Base-by-base conservation (phyloP, 768 basidiomycete genomes). In the Kwoniella shandongensis region DNA sequence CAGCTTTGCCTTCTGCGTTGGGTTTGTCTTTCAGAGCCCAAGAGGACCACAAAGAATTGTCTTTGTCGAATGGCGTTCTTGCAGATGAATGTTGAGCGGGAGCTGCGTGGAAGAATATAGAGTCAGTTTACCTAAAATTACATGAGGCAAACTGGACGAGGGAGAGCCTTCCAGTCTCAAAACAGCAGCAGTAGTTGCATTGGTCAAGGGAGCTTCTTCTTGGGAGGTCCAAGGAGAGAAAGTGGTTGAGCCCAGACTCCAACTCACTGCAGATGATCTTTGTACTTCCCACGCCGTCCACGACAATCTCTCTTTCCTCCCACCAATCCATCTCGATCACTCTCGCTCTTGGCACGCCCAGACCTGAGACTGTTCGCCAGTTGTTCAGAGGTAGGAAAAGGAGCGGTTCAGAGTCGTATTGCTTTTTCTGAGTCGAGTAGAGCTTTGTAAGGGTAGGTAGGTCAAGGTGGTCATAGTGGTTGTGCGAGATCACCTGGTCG, bases 301-400 rank as follows among this genome's bases (percentile, higher is more conserved):
- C 70, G 1, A 25, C 44, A 18, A 74, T 41, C 22, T 73, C 61
- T 35, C 80, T 63, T 15, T 79, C 73, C 20, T 83, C 81, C 83
- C 85, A 85, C 85, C 85, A 87, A 70, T 87, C 85, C 67, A 86
- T 75, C 66, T 81, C 81, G 53, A 83, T 80, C 8, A 80, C 77
- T 42, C 81, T 70, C 4, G 72, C 68, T 0, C 69, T 60, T 0
- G 79, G 77, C 25, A 83, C 75, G 5, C 79, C 79, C 8, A 50
- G 13, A 11, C 59, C 59, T 8, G 50, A 32, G 15, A 82, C 67
- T 4, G 65, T 66, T 6, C 67, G 47, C 1, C 66, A 67, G 63
- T 85, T 85, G 35, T 83, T 83, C 12, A 86, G 78, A 0, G 84
- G 83, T 1, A 83, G 80, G 63, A 86, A 85, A 67, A 86, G 79